Evolutionary conservation across 441 rosid species (phyloP).

Genomic region (Euphorbia celastroides): DNA sequence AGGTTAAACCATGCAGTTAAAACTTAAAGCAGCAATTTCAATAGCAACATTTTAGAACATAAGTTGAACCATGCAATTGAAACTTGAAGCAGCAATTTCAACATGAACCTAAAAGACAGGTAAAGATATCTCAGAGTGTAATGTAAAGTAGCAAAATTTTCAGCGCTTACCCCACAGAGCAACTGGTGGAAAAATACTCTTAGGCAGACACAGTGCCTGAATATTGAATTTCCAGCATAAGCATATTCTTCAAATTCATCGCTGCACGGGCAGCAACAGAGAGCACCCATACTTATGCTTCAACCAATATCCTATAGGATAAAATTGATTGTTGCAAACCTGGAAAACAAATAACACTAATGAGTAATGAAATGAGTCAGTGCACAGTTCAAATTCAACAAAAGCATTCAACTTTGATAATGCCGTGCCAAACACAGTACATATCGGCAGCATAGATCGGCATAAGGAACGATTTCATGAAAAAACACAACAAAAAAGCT

Average conservation of each 20-base stretch:
- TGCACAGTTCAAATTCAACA: not conserved
- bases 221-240: conserved; percentile 37
- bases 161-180: conserved; percentile 41
- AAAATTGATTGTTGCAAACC: conserved; percentile 10
- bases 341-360: conserved; percentile 5
- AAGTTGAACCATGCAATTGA: not conserved
- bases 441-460: not conserved
- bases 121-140: not conserved
- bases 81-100: not conserved
- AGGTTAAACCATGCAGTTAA: not conserved
- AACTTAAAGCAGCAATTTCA: not conserved
- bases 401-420: not conserved
- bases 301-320: conserved; percentile 8
- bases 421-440: not conserved
- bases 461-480: not conserved
- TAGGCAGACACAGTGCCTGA: conserved; percentile 45
- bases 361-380: not conserved
- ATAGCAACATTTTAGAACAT: not conserved
- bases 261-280: conserved; percentile 48
- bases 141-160: not conserved
- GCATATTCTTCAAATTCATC: conserved; percentile 49
- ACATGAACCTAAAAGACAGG: not conserved
- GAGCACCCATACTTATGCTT: conserved; percentile 37
- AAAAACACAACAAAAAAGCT: not conserved
- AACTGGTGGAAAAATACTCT: conserved; percentile 48